These are phyloP conservation scores for Fusarium sp. DNA, from an alignment of 2,329 filamentous ascomycete genomes.

Conservation along the genomic window DNA sequence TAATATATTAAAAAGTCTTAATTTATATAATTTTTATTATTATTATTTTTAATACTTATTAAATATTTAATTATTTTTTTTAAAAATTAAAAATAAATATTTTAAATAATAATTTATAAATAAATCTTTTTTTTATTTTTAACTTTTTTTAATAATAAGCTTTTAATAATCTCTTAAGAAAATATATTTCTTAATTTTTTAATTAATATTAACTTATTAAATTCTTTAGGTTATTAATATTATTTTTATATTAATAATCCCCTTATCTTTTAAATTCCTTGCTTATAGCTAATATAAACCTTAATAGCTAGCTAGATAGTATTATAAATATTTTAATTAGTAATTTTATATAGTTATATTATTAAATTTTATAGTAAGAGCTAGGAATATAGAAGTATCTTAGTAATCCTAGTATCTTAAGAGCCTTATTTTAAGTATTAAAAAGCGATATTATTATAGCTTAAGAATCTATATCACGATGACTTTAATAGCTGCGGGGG, in stretches of 20 bases:
- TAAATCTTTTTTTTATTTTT: not conserved
- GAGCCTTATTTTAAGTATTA: not conserved
- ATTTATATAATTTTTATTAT: not conserved
- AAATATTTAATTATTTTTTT: rapidly evolving
- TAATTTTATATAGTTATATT: not conserved
- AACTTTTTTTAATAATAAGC: not conserved
- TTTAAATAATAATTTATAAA: not conserved
- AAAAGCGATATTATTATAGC: not conserved
- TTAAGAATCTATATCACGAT: not conserved
- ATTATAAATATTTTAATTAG: not conserved
- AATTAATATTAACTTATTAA: not conserved
- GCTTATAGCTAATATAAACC: not conserved
- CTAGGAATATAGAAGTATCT: not conserved
- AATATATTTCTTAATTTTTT: not conserved
- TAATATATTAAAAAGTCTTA: not conserved
- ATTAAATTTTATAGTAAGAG: not conserved
- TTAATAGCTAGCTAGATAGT: not conserved
- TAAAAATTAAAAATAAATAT: not conserved
- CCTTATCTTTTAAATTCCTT: not conserved
- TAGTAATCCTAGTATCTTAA: not conserved
- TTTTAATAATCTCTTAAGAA: too few relatives aligned
- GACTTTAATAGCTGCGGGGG: too few relatives aligned
- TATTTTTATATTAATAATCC: not conserved
- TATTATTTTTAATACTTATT: not conserved
- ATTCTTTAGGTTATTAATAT: not conserved